Percentiles rank a stretch among this genome's conserved stretches.
Conservation (phyloP, 495 filamentous ascomycete genomes). For the Hyaloscypha hepaticicola region DNA sequence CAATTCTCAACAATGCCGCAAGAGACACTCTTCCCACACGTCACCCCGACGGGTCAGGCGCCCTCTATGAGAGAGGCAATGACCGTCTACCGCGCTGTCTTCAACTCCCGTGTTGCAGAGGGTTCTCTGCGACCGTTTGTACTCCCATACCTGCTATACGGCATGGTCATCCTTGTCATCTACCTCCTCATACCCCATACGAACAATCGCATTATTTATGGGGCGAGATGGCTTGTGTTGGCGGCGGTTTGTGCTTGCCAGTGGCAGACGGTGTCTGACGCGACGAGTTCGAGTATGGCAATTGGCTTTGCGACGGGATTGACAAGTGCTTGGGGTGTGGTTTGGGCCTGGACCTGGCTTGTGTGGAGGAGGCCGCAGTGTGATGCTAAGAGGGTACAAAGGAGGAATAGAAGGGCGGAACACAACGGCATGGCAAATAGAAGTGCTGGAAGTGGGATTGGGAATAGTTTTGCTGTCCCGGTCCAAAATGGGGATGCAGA, state of each 20-base stretch:
- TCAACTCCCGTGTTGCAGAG: constrained; percentile 32
- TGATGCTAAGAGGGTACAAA: constrained; percentile 66
- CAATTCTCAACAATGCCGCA: background rate
- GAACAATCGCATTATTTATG: constrained; percentile 45
- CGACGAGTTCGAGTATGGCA: constrained; percentile 55
- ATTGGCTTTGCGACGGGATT: constrained; percentile 69
- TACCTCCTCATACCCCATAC: constrained; percentile 59
- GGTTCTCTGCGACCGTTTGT: constrained; percentile 53
- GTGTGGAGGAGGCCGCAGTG: constrained; percentile 63
- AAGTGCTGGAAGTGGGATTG: background rate
- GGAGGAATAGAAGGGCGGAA: constrained; percentile 39
- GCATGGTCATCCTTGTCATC: constrained; percentile 49
- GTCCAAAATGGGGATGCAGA: background rate
- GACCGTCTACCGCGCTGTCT: constrained; percentile 17
- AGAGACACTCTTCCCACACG: constrained; percentile 23
- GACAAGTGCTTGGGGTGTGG: constrained; percentile 59
- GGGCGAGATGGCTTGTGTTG: constrained; percentile 51
- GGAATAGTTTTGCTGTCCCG: background rate
- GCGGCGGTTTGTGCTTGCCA: constrained; percentile 36
- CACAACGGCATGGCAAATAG: constrained; percentile 5
- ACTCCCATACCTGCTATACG: constrained; percentile 48
- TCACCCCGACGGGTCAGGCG: constrained; percentile 17
- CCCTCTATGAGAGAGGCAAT: constrained; percentile 17
- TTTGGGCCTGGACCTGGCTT: constrained; percentile 64
- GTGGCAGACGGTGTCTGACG: constrained; percentile 46